These are phyloP conservation scores for Paxillus involutus DNA, from an alignment of 768 basidiomycete genomes.

Conservation along the genomic window DNA sequence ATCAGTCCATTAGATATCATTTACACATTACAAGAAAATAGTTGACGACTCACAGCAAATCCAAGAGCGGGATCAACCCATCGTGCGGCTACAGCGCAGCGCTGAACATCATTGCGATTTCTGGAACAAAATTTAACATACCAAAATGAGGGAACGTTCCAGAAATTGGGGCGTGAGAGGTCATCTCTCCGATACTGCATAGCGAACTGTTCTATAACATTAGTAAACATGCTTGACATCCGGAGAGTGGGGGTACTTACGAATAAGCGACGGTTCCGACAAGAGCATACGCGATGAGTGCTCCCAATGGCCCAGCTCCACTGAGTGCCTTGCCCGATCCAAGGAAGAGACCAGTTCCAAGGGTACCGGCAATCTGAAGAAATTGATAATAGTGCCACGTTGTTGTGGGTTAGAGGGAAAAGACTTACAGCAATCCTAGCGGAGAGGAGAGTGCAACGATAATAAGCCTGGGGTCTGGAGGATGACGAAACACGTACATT, in stretches of 20 bases:
- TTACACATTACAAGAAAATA: background rate
- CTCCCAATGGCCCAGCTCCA: slow-evolving; percentile 65
- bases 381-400: background rate
- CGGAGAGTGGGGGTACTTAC: slow-evolving; percentile 42
- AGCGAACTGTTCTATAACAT: slow-evolving; percentile 49
- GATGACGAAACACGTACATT: slow-evolving; percentile 48
- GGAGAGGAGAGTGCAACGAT: slow-evolving; percentile 42
- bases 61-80: too few relatives aligned
- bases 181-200: slow-evolving; percentile 78
- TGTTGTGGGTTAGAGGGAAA: slow-evolving; percentile 18
- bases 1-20: background rate
- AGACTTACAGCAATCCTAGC: slow-evolving; percentile 59
- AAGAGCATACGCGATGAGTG: slow-evolving; percentile 62
- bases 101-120: too few relatives aligned
- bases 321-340: slow-evolving; percentile 64
- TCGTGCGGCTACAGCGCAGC: too few relatives aligned
- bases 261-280: slow-evolving; percentile 68
- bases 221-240: slow-evolving; percentile 38
- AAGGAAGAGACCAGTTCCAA: slow-evolving; percentile 74
- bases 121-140: slow-evolving; percentile 19
- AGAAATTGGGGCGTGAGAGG: slow-evolving; percentile 74
- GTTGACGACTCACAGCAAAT: too few relatives aligned
- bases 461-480: background rate
- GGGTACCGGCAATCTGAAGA: slow-evolving; percentile 71
- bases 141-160: slow-evolving; percentile 79